Conservation (phyloP, 2,329 filamentous ascomycete genomes). For the Cytospora chrysosperma region DNA sequence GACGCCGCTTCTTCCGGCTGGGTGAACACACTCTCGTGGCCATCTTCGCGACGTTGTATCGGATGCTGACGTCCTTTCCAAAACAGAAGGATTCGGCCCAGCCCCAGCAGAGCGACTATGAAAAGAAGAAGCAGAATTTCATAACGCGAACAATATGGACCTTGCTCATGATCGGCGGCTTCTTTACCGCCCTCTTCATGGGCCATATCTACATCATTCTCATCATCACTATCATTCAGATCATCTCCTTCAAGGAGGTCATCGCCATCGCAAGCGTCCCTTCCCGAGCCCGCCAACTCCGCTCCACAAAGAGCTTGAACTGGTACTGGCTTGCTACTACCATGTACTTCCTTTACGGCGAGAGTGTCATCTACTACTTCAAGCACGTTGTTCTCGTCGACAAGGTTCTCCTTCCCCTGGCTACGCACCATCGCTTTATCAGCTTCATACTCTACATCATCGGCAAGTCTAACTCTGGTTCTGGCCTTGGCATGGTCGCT, state of each 20-base stretch:
- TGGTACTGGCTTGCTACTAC: constrained; percentile 99
- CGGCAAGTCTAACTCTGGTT: constrained; percentile 56
- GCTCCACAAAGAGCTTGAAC: constrained; percentile 93
- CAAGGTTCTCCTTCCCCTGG: constrained; percentile 85
- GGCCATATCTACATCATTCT: constrained; percentile 97
- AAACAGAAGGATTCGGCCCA: constrained; percentile 44
- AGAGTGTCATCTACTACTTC: constrained; percentile 99
- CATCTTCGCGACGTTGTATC: neutral
- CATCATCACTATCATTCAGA: constrained; percentile 89
- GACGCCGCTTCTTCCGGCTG: neutral
- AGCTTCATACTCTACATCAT: constrained; percentile 98
- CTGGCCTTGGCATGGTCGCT: neutral
- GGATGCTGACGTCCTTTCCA: constrained; percentile 25
- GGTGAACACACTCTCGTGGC: neutral
- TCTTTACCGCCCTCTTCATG: constrained; percentile 90
- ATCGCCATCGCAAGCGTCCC: constrained; percentile 97
- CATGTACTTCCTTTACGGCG: constrained; percentile 99
- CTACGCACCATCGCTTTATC: constrained; percentile 97
- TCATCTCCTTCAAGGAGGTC: constrained; percentile 98
- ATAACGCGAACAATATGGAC: constrained; percentile 97
- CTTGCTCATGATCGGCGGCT: constrained; percentile 91
- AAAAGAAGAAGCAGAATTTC: constrained; percentile 99
- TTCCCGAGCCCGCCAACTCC: constrained; percentile 83
- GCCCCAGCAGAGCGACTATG: constrained; percentile 66
- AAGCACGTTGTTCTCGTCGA: constrained; percentile 98